These are phyloP conservation scores for Xerophyta viscosa DNA, from an alignment of 106 monocot species.

Conservation along the genomic window DNA sequence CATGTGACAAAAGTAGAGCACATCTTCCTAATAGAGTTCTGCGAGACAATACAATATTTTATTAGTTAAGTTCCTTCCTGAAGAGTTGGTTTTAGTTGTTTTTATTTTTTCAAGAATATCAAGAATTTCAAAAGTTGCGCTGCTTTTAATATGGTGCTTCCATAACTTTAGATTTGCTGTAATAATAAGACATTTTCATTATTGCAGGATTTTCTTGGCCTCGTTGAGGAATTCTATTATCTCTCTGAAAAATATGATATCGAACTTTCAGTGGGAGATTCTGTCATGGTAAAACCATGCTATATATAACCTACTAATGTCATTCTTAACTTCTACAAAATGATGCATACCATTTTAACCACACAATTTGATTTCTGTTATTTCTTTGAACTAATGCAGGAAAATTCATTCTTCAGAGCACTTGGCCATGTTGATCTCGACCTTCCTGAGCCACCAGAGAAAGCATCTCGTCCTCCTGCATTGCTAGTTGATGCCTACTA, in stretches of 20 bases:
- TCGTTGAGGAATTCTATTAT: constrained; percentile 90
- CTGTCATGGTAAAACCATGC: constrained; percentile 58
- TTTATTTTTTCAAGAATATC: background rate
- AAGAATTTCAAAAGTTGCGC: background rate
- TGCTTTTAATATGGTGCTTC: background rate
- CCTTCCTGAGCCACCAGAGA: constrained; percentile 86
- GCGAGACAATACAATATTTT: constrained; percentile 59
- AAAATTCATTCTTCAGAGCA: constrained; percentile 63
- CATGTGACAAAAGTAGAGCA: constrained; percentile 90
- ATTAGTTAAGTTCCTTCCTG: constrained; percentile 39
- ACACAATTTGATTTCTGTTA: background rate
- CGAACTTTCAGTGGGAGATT: constrained; percentile 82
- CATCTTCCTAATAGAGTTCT: constrained; percentile 62
- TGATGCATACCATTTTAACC: too few relatives aligned
- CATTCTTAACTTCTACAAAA: too few relatives aligned
- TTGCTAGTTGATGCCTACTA: constrained; percentile 56
- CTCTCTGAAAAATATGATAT: constrained; percentile 90
- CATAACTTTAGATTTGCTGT: background rate
- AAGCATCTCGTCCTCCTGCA: constrained; percentile 62
- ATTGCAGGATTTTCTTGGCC: constrained; percentile 82
- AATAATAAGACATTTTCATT: background rate
- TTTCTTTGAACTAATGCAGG: constrained; percentile 30
- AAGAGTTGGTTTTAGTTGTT: background rate
- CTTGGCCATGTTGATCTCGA: constrained; percentile 81
- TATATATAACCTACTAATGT: background rate